A percentile compares a stretch with the other conserved stretches of the same genome.
Conservation (phyloP, 495 filamentous ascomycete species). For the Penicillium diatomitis region DNA sequence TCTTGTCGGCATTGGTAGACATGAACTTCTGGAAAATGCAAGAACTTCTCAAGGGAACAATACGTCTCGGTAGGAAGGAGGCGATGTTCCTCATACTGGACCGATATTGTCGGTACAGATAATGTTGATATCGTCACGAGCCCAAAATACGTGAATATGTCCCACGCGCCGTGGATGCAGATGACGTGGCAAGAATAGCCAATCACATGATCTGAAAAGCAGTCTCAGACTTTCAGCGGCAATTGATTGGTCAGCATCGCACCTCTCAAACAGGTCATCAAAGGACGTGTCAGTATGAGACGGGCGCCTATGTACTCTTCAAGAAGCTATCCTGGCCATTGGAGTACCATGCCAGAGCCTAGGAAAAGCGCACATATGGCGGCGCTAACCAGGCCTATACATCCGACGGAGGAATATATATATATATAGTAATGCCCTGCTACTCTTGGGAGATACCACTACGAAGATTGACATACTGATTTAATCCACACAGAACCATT, state of each 20-base stretch:
- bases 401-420: background rate
- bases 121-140: slow-evolving; percentile 1
- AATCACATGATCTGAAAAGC: slow-evolving; percentile 4
- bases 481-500: background rate
- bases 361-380: background rate
- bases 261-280: background rate
- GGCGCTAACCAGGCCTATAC: background rate
- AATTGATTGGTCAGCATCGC: slow-evolving; percentile 1
- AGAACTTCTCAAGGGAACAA: slow-evolving; percentile 6
- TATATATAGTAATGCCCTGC: background rate
- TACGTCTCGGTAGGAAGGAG: slow-evolving; percentile 3
- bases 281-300: background rate
- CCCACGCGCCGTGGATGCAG: slow-evolving; percentile 2
- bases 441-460: background rate
- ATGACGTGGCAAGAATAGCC: slow-evolving; percentile 6
- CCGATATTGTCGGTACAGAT: background rate
- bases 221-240: background rate
- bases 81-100: slow-evolving; percentile 3
- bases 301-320: slow-evolving; percentile 1
- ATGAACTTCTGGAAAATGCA: slow-evolving; percentile 5
- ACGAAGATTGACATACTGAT: background rate
- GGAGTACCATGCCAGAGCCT: background rate
- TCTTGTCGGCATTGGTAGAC: slow-evolving; percentile 10
- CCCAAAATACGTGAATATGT: background rate
- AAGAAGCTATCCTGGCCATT: background rate